phyloP scores from a whole-genome alignment of 2,329 filamentous ascomycete species.

The Myriosclerotinia duriaeana region DNA sequence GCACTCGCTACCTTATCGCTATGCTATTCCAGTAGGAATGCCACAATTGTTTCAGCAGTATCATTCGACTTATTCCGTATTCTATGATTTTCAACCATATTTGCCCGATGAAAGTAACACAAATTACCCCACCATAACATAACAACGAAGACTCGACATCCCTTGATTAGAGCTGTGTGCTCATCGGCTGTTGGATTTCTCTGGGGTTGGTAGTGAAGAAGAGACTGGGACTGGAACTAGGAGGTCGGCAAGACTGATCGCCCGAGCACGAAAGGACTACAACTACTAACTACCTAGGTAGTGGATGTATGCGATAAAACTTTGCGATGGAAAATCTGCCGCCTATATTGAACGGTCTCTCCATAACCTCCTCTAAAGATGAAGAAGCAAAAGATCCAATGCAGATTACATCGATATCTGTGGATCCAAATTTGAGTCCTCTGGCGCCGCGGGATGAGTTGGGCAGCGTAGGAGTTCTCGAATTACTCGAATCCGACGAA shows the following conservation, averaged over 20 bases:
- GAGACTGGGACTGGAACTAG: neutral
- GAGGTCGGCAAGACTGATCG: neutral
- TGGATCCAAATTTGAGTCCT: conserved; percentile 14
- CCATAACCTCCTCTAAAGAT: conserved; percentile 2
- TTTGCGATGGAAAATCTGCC: conserved; percentile 17
- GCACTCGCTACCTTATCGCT: neutral
- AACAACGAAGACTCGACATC: conserved; percentile 7
- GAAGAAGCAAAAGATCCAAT: conserved; percentile 5
- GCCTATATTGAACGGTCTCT: conserved; percentile 1
- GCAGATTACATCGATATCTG: neutral
- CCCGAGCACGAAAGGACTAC: neutral
- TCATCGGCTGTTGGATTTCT: neutral
- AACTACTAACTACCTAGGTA: neutral
- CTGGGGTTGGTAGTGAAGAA: neutral
- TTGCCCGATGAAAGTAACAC: conserved; percentile 4
- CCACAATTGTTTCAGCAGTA: neutral
- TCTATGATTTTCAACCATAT: conserved; percentile 1
- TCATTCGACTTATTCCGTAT: neutral
- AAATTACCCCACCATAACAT: conserved; percentile 7
- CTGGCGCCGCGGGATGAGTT: conserved; percentile 20
- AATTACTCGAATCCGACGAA: conserved; percentile 33
- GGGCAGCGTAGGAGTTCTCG: conserved; percentile 28
- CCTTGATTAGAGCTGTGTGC: neutral
- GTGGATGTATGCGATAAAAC: conserved; percentile 4
- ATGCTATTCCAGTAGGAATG: conserved; percentile 5